phyloP scores from a whole-genome alignment of 805 yeast genomes.

The Lachancea dasiensis region DNA sequence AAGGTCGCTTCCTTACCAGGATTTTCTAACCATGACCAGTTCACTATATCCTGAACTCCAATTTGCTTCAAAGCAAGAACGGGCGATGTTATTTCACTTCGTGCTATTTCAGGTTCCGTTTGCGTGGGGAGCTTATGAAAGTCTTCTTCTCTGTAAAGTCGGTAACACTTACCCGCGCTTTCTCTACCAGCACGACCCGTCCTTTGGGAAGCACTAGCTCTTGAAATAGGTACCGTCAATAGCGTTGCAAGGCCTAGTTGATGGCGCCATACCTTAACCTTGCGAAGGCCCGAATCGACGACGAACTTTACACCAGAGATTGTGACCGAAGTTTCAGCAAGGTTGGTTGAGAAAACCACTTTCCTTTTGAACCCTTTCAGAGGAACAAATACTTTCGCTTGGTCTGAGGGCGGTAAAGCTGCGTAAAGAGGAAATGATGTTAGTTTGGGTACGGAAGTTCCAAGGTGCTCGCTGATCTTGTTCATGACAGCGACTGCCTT shows the following conservation, averaged over 20 bases:
- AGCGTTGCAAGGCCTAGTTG: slow-evolving; percentile 88
- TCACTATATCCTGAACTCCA: slow-evolving; percentile 74
- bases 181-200: slow-evolving; percentile 99
- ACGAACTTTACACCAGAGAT: slow-evolving; percentile 93
- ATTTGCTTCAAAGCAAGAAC: slow-evolving; percentile 75
- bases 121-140: slow-evolving; percentile 59
- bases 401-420: slow-evolving; percentile 81
- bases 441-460: slow-evolving; percentile 55
- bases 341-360: slow-evolving; percentile 86
- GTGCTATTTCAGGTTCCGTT: slow-evolving; percentile 88
- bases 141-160: slow-evolving; percentile 73
- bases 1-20: slow-evolving; percentile 77
- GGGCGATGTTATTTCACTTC: slow-evolving; percentile 82
- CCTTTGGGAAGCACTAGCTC: slow-evolving; percentile 91
- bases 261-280: slow-evolving; percentile 93
- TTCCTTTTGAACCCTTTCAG: slow-evolving; percentile 67
- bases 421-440: slow-evolving; percentile 88
- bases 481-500: slow-evolving; percentile 61
- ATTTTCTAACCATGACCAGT: slow-evolving; percentile 90
- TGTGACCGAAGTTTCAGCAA: slow-evolving; percentile 96
- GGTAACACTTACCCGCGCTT: slow-evolving; percentile 78
- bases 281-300: slow-evolving; percentile 85
- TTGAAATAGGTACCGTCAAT: slow-evolving; percentile 85
- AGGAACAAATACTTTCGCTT: slow-evolving; percentile 69
- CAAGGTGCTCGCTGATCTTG: slow-evolving; percentile 56